Percentiles rank a stretch among this genome's conserved stretches.
phyloP scores from a whole-genome alignment of 345 rosid species.

The Corchorus olitorius region DNA sequence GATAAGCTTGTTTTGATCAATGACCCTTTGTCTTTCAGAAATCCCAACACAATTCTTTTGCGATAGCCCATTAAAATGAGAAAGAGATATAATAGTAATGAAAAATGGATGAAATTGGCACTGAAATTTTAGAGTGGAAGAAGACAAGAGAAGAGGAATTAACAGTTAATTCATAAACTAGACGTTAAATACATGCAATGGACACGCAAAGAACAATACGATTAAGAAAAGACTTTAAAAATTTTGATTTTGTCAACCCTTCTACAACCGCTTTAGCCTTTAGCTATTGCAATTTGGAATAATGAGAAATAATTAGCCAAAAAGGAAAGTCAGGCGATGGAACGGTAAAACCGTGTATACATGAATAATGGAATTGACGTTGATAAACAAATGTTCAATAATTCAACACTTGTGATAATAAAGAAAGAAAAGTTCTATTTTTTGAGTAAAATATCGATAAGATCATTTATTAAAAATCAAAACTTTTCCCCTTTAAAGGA shows the following conservation, averaged over 20 bases:
- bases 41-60: constrained; percentile 34
- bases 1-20: constrained; percentile 44
- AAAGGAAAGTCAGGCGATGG: too few relatives aligned
- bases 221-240: too few relatives aligned
- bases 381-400: too few relatives aligned
- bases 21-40: constrained; percentile 50
- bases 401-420: too few relatives aligned
- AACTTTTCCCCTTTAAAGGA: too few relatives aligned
- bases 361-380: too few relatives aligned
- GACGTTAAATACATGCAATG: neutral
- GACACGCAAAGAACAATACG: neutral
- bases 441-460: too few relatives aligned
- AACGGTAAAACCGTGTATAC: too few relatives aligned
- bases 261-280: neutral
- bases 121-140: neutral
- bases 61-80: constrained; percentile 37
- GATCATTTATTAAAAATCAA: too few relatives aligned
- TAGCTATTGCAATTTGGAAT: too few relatives aligned
- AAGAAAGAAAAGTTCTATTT: too few relatives aligned
- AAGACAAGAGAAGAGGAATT: neutral
- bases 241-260: neutral
- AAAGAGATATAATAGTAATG: neutral
- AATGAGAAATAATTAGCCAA: too few relatives aligned
- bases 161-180: neutral
- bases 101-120: neutral